Evolutionary conservation across 176 grass and related monocot species (phyloP).

Genomic region (Themeda triandra): DNA sequence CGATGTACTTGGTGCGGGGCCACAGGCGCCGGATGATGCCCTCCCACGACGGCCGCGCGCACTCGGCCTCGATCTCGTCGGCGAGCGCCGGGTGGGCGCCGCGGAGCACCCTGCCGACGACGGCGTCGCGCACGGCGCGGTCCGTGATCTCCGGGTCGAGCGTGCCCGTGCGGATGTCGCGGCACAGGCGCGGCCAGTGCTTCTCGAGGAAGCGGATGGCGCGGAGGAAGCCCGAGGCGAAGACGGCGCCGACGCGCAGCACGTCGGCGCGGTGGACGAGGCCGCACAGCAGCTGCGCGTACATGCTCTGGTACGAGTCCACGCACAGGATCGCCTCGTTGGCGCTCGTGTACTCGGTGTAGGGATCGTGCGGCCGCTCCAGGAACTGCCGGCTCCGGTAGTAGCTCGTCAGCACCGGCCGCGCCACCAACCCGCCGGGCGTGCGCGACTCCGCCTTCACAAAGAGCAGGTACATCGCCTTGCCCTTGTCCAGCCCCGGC

Average conservation of each 20-base stretch:
- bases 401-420: constrained; percentile 89
- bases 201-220: constrained; percentile 90
- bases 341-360: constrained; percentile 81
- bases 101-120: constrained; percentile 53
- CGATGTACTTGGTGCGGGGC: constrained; percentile 92
- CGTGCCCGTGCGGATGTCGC: constrained; percentile 64
- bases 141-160: constrained; percentile 79
- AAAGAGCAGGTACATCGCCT: constrained; percentile 92
- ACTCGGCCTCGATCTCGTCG: constrained; percentile 63
- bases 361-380: constrained; percentile 71
- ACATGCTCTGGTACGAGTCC: constrained; percentile 98
- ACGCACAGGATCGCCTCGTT: constrained; percentile 80
- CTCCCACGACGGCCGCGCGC: constrained; percentile 63
- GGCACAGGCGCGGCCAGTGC: constrained; percentile 76
- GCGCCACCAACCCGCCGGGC: constrained; percentile 70
- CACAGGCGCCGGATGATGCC: constrained; percentile 80
- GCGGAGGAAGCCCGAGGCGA: constrained; percentile 92
- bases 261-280: constrained; percentile 81
- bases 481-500: constrained; percentile 78
- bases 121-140: constrained; percentile 54
- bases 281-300: constrained; percentile 87
- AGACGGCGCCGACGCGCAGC: constrained; percentile 81
- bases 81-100: constrained; percentile 58
- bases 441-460: constrained; percentile 86
- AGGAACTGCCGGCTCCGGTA: constrained; percentile 93